Conservation (phyloP, 2,329 filamentous ascomycete species). For the Pyrenophora teres region DNA sequence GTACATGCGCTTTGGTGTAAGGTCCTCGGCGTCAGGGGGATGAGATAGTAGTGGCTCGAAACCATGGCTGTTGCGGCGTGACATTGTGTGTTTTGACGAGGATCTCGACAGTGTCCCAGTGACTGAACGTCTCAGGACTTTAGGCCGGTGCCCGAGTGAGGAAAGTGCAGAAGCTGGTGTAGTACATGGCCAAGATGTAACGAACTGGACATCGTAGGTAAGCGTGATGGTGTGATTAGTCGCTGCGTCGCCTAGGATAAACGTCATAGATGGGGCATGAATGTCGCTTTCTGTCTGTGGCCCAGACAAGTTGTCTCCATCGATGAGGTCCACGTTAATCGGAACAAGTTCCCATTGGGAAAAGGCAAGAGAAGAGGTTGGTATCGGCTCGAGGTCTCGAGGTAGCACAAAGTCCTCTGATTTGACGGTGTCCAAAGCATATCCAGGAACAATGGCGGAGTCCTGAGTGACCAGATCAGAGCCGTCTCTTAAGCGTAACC, state of each 20-base stretch:
- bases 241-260: slow-evolving; percentile 28
- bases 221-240: slow-evolving; percentile 43
- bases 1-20: slow-evolving; percentile 34
- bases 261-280: slow-evolving; percentile 41
- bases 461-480: slow-evolving; percentile 39
- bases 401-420: slow-evolving; percentile 48
- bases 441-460: slow-evolving; percentile 44
- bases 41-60: slow-evolving; percentile 44
- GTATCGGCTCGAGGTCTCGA: slow-evolving; percentile 33
- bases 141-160: slow-evolving; percentile 22
- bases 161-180: slow-evolving; percentile 43
- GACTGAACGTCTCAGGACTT: slow-evolving; percentile 30
- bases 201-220: slow-evolving; percentile 58
- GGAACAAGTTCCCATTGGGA: slow-evolving; percentile 35
- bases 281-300: slow-evolving; percentile 27
- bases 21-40: slow-evolving; percentile 36
- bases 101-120: slow-evolving; percentile 35
- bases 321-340: slow-evolving; percentile 28
- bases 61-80: slow-evolving; percentile 41
- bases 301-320: slow-evolving; percentile 24
- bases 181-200: slow-evolving; percentile 60
- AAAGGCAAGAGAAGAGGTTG: slow-evolving; percentile 27
- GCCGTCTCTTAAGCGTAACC: slow-evolving; percentile 46
- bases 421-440: slow-evolving; percentile 21
- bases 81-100: slow-evolving; percentile 38